Evolutionary conservation across 2,329 filamentous ascomycete genomes (phyloP), one percentile per base, ranked within the genome.

Genomic region (Phyllosticta citrichinensis): DNA sequence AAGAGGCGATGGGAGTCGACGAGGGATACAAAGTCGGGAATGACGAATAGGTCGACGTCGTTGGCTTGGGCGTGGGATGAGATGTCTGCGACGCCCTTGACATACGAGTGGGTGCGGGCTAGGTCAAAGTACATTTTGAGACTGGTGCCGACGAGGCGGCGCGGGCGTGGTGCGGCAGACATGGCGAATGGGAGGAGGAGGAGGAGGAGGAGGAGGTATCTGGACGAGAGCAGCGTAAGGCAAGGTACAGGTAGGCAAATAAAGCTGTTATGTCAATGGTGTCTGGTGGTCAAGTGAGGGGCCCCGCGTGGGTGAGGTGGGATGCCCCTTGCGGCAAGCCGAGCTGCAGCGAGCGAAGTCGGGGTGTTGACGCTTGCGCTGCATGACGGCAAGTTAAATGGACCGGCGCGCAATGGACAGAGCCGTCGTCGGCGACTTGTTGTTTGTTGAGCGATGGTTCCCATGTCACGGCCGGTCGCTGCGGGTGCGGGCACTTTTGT

Each of bases 101-200:
- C 69, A 68, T 80, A 79, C 55, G 70, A 78, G 69, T 71, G 75
- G 1, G 88, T 91, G 63, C 80, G 79, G 11, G 81, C 74, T 9
- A 86, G 81, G 63, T 86, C 83, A 75, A 92, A 92, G 80, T 92
- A 91, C 83, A 91, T 88, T 69, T 91, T 91, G 50, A 87, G 83
- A 55, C 85, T 88, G 65, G 90, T 85, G 71, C 88, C 87, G 63
- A 91, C 79, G 63, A 91, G 78, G 68, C 84, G 85, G 68, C 83
- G 83, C 55, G 77, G 80, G 61, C 52, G 60, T 25, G 25, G 12
- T 27, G 54, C 22, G 27, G 25, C 54, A 6, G 60, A 30, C 35
- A 56, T 20, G 60, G 60, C 56, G 51, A 56, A 19, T 35, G 52
- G 10, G 52, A 50, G 9, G 52, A 27, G 19, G 51, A 47, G 9